These are phyloP conservation scores for Trichoderma atrobrunneum DNA, from an alignment of 2,329 filamentous ascomycete species.

Conservation along the genomic window DNA sequence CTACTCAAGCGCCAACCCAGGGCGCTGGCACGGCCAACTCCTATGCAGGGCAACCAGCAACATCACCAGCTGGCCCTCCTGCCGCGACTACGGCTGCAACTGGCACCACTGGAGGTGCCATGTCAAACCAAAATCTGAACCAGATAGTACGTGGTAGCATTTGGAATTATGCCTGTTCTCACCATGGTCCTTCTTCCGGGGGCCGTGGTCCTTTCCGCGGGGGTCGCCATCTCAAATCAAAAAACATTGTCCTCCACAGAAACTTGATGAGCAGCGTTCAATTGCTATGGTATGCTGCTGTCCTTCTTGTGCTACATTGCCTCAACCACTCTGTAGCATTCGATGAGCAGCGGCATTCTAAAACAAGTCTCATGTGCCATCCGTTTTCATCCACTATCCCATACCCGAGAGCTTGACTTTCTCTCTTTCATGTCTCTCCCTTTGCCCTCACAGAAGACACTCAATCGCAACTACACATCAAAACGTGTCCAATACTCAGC, in stretches of 20 bases:
- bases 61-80: constrained; percentile 33
- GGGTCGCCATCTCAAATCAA: background rate
- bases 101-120: constrained; percentile 35
- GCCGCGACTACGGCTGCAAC: constrained; percentile 33
- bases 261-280: background rate
- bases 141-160: constrained; percentile 73
- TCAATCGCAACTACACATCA: background rate
- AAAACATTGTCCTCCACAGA: background rate
- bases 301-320: background rate
- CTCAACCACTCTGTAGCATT: background rate
- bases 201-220: background rate
- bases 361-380: background rate
- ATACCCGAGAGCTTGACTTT: background rate
- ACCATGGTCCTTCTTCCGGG: background rate
- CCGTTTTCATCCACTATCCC: background rate
- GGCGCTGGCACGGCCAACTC: constrained; percentile 31
- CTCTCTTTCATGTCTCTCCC: background rate
- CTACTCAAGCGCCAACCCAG: constrained; percentile 33
- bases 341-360: background rate
- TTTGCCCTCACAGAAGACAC: background rate
- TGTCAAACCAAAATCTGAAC: constrained; percentile 88
- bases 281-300: background rate
- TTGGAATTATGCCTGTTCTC: background rate
- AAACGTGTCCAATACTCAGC: background rate
- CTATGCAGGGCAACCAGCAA: constrained; percentile 33